Evolutionary conservation across 352 stramenopile species (phyloP), one percentile per base, ranked within the genome.

Genomic region (Phytophthora litchii): DNA sequence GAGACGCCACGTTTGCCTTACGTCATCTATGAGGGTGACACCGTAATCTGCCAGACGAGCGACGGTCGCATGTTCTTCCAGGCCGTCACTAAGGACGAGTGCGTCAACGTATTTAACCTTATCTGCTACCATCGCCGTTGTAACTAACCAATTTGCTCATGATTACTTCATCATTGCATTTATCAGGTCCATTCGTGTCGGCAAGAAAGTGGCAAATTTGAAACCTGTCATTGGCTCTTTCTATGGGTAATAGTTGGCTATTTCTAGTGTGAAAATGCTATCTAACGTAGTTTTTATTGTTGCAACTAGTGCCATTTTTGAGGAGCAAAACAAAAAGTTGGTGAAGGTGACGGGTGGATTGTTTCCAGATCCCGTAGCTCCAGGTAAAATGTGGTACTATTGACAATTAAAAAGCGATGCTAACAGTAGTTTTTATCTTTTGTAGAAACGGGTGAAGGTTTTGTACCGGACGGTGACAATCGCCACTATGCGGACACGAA

Each of bases 51-150:
- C 58, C 76, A 95, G 64, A 93, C 83, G 8, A 93, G 83, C 52
- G 86, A 95, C 27, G 83, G 80, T 8, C 80, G 86, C 29, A 84
- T 92, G 68, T 95, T 95, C 73, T 95, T 95, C 65, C 82, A 92
- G 64, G 62, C 74, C 44, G 70, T 91, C 62, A 78, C 76, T 20
- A 81, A 78, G 58, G 80, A 88, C 67, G 78, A 87, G 83, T 91
- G 51, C 43, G 80, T 55, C 25, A n/a, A 48, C 38, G 36, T 52
- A 4, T 37, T 19, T 54, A 17, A 16, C 23, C 3, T 27, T 27
- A 27, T 5, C 5, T 27, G 9, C 4, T 42, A n/a, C 31, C 17
- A 34, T 17, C 21, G 14, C 11, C 5, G 16, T 12, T 3, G 43
- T 25, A 19, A 20, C 17, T 43, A 43, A 41, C 11, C 40, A 4